These are phyloP conservation scores for Hymenoscyphus albidus DNA, from an alignment of 2,329 filamentous ascomycete genomes.

Conservation along the genomic window DNA sequence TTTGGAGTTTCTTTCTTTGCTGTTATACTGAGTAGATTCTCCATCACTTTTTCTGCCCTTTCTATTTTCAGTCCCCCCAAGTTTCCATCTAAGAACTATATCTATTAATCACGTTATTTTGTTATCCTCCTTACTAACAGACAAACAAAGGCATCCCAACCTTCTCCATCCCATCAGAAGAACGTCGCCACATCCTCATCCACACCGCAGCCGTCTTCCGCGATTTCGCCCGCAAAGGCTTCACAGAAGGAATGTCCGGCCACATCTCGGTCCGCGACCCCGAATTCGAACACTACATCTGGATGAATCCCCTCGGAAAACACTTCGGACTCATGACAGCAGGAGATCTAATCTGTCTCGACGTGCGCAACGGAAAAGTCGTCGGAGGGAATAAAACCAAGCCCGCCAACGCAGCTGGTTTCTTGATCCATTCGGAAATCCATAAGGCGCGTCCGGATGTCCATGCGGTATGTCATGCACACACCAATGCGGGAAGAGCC, in stretches of 20 bases:
- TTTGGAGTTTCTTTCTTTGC: too few species aligned
- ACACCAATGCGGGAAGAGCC: conserved; percentile 62
- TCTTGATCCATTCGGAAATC: conserved; percentile 65
- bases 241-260: conserved; percentile 65
- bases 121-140: conserved; percentile 10
- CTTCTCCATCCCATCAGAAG: conserved; percentile 49
- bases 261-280: conserved; percentile 67
- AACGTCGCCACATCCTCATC: conserved; percentile 60
- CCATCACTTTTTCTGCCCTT: background rate
- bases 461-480: conserved; percentile 65
- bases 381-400: conserved; percentile 58
- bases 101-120: too few species aligned
- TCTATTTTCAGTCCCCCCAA: background rate
- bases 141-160: conserved; percentile 48
- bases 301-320: conserved; percentile 64
- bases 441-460: conserved; percentile 63
- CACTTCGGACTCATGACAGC: conserved; percentile 64
- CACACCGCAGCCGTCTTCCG: conserved; percentile 69
- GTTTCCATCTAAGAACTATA: background rate
- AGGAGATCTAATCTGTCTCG: conserved; percentile 63
- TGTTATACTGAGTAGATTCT: too few species aligned
- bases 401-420: conserved; percentile 64
- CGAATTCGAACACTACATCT: conserved; percentile 57
- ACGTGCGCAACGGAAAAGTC: conserved; percentile 55
- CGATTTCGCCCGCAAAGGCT: conserved; percentile 61